These are phyloP conservation scores for Rubroboletus satanas DNA, from an alignment of 768 basidiomycete genomes.

Conservation along the genomic window DNA sequence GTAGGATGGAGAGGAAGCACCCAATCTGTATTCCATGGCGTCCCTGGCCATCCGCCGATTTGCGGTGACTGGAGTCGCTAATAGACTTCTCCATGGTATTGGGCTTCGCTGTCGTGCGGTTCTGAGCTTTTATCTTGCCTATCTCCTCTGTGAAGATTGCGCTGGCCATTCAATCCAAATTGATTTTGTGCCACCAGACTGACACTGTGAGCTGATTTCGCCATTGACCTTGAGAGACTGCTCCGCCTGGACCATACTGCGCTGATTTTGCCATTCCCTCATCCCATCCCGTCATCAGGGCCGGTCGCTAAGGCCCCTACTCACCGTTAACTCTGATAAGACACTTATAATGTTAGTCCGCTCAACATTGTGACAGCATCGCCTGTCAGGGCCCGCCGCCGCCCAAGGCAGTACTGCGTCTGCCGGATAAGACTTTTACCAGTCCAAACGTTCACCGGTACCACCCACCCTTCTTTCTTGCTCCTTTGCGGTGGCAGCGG, in stretches of 20 bases:
- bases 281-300: not conserved
- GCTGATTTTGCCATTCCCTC: constrained; percentile 28
- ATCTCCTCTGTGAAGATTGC: not conserved
- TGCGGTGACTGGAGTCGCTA: constrained; percentile 7
- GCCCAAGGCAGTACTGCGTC: too few species aligned
- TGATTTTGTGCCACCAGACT: too few species aligned
- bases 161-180: too few species aligned
- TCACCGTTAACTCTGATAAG: too few species aligned
- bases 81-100: constrained; percentile 22
- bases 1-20: constrained; percentile 1
- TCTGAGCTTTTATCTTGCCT: constrained; percentile 18
- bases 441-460: too few species aligned
- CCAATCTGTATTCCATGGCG: constrained; percentile 32
- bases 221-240: constrained; percentile 13
- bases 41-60: constrained; percentile 15
- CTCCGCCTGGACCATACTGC: constrained; percentile 10
- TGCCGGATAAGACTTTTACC: too few species aligned
- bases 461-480: too few species aligned
- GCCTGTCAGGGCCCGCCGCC: too few species aligned
- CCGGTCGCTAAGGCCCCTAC: not conserved
- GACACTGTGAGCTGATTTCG: constrained; percentile 25
- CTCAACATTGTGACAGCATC: too few species aligned
- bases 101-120: too few species aligned
- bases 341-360: too few species aligned
- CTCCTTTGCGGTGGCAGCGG: too few species aligned